Conservation (phyloP, 257 asterid genomes). For the Gentiana macrophylla region DNA sequence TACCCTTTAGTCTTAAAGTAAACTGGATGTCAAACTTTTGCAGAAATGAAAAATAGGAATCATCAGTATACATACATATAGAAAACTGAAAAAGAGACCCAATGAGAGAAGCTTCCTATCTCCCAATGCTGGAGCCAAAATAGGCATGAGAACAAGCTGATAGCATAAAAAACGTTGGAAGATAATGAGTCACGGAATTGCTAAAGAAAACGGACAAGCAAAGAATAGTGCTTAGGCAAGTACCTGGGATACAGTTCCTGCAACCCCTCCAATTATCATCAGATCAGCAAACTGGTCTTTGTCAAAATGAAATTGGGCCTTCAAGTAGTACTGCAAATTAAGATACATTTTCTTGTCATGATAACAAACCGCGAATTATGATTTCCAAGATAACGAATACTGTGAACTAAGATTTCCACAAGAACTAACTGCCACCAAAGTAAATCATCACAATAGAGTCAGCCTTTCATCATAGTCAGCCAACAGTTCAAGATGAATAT, state of each 20-base stretch:
- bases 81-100: slow-evolving; percentile 58
- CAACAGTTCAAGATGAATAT: no score
- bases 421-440: no score
- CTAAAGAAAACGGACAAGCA: neutral
- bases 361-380: neutral
- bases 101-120: slow-evolving; percentile 71
- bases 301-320: slow-evolving; percentile 81
- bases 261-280: slow-evolving; percentile 66
- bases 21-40: no score
- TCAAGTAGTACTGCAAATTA: slow-evolving; percentile 63
- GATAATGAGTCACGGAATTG: neutral
- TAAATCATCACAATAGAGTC: no score
- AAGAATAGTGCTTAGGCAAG: neutral
- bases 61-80: slow-evolving; percentile 34
- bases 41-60: no score
- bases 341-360: neutral
- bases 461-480: no score
- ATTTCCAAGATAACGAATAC: no score
- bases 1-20: no score
- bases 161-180: slow-evolving; percentile 1
- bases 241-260: slow-evolving; percentile 84
- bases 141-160: slow-evolving; percentile 79
- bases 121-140: slow-evolving; percentile 57
- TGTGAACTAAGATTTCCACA: no score
- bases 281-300: slow-evolving; percentile 88